Conservation (phyloP, 805 yeast species). For the Grigorovia humatica region DNA sequence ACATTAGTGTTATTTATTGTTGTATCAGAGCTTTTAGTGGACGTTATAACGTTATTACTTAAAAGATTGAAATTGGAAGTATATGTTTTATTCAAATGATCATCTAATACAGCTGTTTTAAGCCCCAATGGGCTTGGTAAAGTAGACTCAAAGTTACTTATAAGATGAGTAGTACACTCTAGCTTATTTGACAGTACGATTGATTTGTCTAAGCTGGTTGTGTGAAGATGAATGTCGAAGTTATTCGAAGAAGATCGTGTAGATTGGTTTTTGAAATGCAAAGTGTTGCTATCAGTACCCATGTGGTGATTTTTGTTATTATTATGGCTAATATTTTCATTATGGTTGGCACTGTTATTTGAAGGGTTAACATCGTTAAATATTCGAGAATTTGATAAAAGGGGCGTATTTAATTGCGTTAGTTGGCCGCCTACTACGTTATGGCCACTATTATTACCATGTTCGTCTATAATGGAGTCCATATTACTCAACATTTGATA, state of each 20-base stretch:
- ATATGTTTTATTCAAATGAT: too few relatives aligned
- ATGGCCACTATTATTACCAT: background rate
- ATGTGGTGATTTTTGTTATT: background rate
- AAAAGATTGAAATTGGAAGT: too few relatives aligned
- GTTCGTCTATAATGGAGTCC: slow-evolving; percentile 3
- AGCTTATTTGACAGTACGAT: background rate
- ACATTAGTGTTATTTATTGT: too few relatives aligned
- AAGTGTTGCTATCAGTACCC: background rate
- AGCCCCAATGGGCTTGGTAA: too few relatives aligned
- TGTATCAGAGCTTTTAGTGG: too few relatives aligned
- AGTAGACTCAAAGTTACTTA: too few relatives aligned
- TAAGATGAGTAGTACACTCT: background rate
- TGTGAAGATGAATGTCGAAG: background rate
- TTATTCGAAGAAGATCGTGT: background rate
- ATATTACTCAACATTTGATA: slow-evolving; percentile 22
- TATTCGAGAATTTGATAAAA: background rate
- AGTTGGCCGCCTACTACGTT: background rate
- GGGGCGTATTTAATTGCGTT: background rate
- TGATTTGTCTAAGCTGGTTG: background rate
- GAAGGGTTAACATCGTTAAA: background rate
- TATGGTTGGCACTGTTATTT: background rate
- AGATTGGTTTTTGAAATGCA: background rate
- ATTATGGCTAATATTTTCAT: background rate
- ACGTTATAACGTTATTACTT: too few relatives aligned
- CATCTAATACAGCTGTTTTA: too few relatives aligned